Conservation (phyloP, 352 stramenopile species). For the Poterioochromonas sp. region DNA sequence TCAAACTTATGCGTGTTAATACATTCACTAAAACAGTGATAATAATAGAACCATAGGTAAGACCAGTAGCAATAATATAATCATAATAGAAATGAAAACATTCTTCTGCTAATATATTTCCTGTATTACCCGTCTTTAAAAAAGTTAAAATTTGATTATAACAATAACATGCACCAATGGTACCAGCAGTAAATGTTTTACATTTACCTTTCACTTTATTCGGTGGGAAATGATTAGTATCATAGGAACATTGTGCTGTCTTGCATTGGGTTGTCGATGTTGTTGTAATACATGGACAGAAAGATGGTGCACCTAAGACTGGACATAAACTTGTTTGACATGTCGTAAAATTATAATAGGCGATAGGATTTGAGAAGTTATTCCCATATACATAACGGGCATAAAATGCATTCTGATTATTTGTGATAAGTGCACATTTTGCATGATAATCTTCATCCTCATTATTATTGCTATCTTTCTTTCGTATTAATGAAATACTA, state of each 20-base stretch:
- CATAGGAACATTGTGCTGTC: neutral
- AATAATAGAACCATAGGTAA: neutral
- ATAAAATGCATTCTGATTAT: neutral
- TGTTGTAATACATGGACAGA: neutral
- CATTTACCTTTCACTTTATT: neutral
- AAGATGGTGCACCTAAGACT: neutral
- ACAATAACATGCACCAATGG: constrained; percentile 28
- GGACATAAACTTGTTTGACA: neutral
- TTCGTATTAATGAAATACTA: neutral
- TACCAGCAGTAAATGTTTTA: neutral
- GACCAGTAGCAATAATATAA: neutral
- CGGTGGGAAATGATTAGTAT: neutral
- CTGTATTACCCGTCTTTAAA: neutral
- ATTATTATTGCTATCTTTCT: neutral
- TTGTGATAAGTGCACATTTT: neutral
- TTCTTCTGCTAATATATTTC: neutral
- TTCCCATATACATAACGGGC: neutral
- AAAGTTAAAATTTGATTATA: neutral
- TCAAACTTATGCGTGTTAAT: neutral
- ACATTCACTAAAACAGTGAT: constrained; percentile 3
- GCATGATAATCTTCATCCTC: neutral
- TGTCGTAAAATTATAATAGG: neutral
- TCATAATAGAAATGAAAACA: neutral
- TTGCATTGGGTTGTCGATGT: neutral
- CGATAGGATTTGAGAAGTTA: too few relatives aligned